These are phyloP conservation scores for Trichoderma gracile DNA, from an alignment of 2,329 filamentous ascomycete genomes.

Conservation along the genomic window DNA sequence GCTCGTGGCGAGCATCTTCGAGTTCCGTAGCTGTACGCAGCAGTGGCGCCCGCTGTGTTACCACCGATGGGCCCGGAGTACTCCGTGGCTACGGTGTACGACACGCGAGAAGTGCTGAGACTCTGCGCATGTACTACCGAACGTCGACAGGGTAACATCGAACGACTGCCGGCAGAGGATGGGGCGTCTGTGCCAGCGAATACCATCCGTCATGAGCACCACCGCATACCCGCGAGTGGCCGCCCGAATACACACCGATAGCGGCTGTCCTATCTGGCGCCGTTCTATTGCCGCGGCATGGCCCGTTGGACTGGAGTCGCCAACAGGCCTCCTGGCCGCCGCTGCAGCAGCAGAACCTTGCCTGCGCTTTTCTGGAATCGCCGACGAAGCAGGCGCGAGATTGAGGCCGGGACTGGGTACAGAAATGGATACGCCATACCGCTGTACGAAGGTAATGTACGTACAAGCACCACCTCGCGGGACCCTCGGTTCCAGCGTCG, in stretches of 20 bases:
- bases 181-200: conserved; percentile 18
- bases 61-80: not conserved
- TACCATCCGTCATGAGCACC: not conserved
- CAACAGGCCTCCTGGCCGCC: not conserved
- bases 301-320: not conserved
- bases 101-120: not conserved
- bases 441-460: not conserved
- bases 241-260: not conserved
- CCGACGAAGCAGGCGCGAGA: conserved; percentile 25
- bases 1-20: not conserved
- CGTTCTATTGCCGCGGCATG: conserved; percentile 14
- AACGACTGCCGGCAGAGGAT: conserved; percentile 24
- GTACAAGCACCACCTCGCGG: conserved; percentile 3
- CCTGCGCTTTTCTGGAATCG: conserved; percentile 12
- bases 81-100: not conserved
- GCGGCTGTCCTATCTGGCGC: conserved; percentile 23
- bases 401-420: conserved; percentile 22
- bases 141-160: conserved; percentile 9
- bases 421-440: conserved; percentile 24
- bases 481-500: conserved; percentile 10
- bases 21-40: not conserved
- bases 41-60: not conserved
- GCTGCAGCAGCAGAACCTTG: not conserved
- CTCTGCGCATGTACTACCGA: conserved; percentile 2
- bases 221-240: conserved; percentile 5